Conservation (phyloP, 805 yeast species). For the Ogataea naganishii region DNA sequence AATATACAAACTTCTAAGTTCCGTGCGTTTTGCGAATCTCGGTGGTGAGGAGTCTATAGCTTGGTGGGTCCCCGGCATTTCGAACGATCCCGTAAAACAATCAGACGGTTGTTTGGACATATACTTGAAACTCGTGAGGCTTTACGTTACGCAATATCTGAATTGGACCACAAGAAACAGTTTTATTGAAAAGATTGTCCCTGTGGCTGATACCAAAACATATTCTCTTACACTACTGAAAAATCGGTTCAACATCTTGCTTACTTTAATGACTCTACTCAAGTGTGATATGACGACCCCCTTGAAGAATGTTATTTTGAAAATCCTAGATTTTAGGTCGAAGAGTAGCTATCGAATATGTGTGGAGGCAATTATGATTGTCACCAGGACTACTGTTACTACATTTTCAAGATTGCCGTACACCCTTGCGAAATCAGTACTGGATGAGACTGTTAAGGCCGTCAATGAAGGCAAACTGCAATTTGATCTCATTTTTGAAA, state of each 20-base stretch:
- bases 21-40: constrained; percentile 19
- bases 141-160: constrained; percentile 13
- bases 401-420: constrained; percentile 12
- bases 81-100: constrained; percentile 8
- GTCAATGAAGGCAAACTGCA: constrained; percentile 7
- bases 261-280: constrained; percentile 21
- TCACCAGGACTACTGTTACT: constrained; percentile 7
- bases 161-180: constrained; percentile 9
- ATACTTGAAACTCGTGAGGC: constrained; percentile 20
- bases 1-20: constrained; percentile 18
- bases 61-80: constrained; percentile 5
- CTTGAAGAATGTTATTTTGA: constrained; percentile 13
- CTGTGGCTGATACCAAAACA: constrained; percentile 21
- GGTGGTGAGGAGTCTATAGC: constrained; percentile 7
- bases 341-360: constrained; percentile 4
- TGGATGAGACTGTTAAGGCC: constrained; percentile 8
- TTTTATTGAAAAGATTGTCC: constrained; percentile 24
- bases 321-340: constrained; percentile 6
- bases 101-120: constrained; percentile 23
- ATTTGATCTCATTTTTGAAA: constrained; percentile 4
- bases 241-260: constrained; percentile 21
- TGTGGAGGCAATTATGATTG: constrained; percentile 8
- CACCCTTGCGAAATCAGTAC: constrained; percentile 7
- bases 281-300: constrained; percentile 16
- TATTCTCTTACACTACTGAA: constrained; percentile 15